Base-by-base conservation (phyloP, 2,329 filamentous ascomycete genomes). In the Elsinoe necatrix region DNA sequence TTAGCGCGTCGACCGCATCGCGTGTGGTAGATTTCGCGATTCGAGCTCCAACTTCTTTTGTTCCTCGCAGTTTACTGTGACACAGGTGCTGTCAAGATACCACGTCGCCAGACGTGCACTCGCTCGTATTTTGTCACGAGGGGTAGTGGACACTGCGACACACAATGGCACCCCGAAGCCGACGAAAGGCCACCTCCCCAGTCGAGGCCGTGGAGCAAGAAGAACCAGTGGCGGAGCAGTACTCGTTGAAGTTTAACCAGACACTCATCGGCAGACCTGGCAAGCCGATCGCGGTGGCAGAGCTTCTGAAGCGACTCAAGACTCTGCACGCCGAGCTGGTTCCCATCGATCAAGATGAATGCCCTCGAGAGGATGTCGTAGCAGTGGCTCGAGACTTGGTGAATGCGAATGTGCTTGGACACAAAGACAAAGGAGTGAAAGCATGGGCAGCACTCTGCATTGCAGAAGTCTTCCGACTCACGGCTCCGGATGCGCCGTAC, bases 401-500 rank as follows among this genome's bases (percentile, higher is more conserved):
- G 4, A 84, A 85, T 61, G 83, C 85, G 60, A 89, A 93, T 66
- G 77, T 98, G 21, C 74, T 98, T 47, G 83, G 82, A 59, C 93
- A 98, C 73, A 95, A 95, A 74, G 93, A 98, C 71, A 87, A 85
- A 62, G 93, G 93, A 57, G 90, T 98, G 62, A 86, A 87, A 71
- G 92, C 93, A 23, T 95, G 87, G 76, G 82, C 88, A 29, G 85
- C 90, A 42, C 88, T 88, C 66, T 97, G 91, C 69, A 78, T 97
- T 60, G 90, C 96, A 56, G 93, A 98, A 69, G 87, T 98, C 63
- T 81, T 98, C 68, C 86, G 88, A 65, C 80, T 98, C 57, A 95
- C 89, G 72, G 93, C 93, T 25, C 93, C 93, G 0, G 86, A 97
- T 77, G 93, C 93, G 68, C 93, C 93, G 16, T 97, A 95, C 72